Percentiles rank a stretch among this genome's conserved stretches.
phyloP scores from a whole-genome alignment of 768 basidiomycete genomes.

The Astraeus odoratus region DNA sequence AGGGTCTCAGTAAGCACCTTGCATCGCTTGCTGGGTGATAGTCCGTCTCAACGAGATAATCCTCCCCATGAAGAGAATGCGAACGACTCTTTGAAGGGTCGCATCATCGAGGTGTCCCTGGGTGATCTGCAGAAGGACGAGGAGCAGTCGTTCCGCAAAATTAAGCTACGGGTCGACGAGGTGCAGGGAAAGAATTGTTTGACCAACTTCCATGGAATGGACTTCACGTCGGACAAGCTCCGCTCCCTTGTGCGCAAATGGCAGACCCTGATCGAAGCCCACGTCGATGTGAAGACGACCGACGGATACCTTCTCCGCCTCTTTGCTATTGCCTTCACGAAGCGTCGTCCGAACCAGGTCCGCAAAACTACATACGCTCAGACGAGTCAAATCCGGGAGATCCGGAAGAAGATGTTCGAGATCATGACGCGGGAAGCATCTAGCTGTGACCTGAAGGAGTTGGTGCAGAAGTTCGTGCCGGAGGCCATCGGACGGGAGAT shows the following conservation, averaged over 20 bases:
- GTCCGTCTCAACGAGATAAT: constrained; percentile 14
- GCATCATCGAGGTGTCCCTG: constrained; percentile 92
- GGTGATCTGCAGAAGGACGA: constrained; percentile 99
- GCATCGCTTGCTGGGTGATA: not conserved
- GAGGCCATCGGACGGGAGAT: constrained; percentile 99
- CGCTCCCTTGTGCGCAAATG: constrained; percentile 99
- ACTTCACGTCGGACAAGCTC: constrained; percentile 99
- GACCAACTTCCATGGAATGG: constrained; percentile 99
- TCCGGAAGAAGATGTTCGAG: constrained; percentile 99
- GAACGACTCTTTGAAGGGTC: constrained; percentile 96
- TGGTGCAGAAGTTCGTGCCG: constrained; percentile 97
- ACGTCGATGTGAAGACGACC: constrained; percentile 98
- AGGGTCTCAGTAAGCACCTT: constrained; percentile 83
- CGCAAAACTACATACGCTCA: constrained; percentile 99
- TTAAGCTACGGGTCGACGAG: constrained; percentile 95
- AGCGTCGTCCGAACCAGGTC: constrained; percentile 92
- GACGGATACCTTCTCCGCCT: constrained; percentile 99
- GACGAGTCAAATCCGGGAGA: constrained; percentile 90
- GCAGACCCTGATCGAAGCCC: constrained; percentile 98
- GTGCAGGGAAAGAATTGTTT: constrained; percentile 98
- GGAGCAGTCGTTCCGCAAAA: constrained; percentile 99
- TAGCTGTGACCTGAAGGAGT: constrained; percentile 94
- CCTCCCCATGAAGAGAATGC: constrained; percentile 70
- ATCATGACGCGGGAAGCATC: constrained; percentile 95
- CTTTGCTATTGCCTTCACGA: constrained; percentile 98